These are phyloP conservation scores for Paramecium sonneborni DNA, from an alignment of 73 alveolate species.

Conservation along the genomic window DNA sequence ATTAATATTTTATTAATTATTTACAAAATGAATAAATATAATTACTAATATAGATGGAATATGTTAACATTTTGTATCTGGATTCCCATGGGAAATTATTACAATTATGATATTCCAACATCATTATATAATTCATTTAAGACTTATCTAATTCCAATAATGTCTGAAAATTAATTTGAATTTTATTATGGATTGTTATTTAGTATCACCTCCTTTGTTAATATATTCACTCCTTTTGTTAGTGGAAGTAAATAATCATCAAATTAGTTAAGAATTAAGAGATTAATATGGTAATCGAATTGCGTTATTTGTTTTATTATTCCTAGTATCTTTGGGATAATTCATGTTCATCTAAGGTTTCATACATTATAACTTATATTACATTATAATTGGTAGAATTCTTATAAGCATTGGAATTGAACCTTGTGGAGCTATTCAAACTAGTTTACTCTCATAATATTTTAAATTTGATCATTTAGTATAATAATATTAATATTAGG, in stretches of 20 bases:
- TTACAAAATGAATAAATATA: background rate
- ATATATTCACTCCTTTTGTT: constrained; percentile 13
- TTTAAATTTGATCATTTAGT: constrained; percentile 24
- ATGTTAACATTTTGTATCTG: background rate
- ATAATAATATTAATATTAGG: background rate
- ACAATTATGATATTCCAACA: constrained; percentile 40
- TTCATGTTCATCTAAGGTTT: background rate
- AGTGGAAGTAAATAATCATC: constrained; percentile 7
- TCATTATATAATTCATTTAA: constrained; percentile 4
- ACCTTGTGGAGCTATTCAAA: background rate
- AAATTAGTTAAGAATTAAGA: constrained; percentile 7
- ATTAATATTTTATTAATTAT: background rate
- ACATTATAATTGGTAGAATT: background rate
- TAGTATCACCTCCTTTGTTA: background rate
- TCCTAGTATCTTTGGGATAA: background rate
- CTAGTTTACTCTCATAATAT: background rate
- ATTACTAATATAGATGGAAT: background rate
- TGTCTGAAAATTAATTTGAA: background rate
- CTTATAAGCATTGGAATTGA: background rate
- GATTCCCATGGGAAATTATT: constrained; percentile 7
- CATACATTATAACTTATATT: background rate
- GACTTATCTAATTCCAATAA: background rate
- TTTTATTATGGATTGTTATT: background rate
- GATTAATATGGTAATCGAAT: constrained; percentile 34
- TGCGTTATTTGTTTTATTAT: background rate